Base-by-base conservation (phyloP, 495 filamentous ascomycete species). In the Pyrenula massariospora region DNA sequence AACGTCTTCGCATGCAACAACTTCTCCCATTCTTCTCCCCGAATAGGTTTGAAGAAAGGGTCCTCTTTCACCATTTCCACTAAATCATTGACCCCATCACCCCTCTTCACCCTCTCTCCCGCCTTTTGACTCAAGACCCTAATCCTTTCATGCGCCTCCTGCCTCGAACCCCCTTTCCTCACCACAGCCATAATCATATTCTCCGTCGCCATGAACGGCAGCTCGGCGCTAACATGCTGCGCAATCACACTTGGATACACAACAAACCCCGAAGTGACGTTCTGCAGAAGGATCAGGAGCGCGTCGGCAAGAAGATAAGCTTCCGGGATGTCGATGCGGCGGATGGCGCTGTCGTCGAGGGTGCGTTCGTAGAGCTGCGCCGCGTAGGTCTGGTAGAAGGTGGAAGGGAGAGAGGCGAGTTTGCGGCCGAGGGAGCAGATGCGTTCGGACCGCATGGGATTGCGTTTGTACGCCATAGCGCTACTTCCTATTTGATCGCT, bases 131-230 rank as follows among this genome's bases (percentile, higher is more conserved):
- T 87, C 57, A 96, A 77, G 12, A 95, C 87, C 56, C 76, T 75
- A 58, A 97, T 90, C 65, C 89, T 75, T 73, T 97, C 93, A 68
- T 98, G 94, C 2, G 93, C 86, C 22, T 96, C 87, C 67, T 98
- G 93, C 53, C 94, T 77, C 48, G 83, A 88, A 12, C 77, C 78
- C 24, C 90, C 90, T 60, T 85, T 79, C 58, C 78, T 77, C 47
- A 88, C 83, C 53, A 93, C 79, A 64, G 82, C 83, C 90, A 95
- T 95, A 69, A 97, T 89, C 63, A 96, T 86, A 70, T 64, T 77
- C 67, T 84, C 88, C 60, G 88, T 91, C 3, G 84, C 82, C 87
- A 93, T 92, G 75, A 94, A 94, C 12, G 91, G 91, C 31, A 96
- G 81, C 70, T 95, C 91, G 52, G 87, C 81, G 51, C 83, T 76